phyloP scores from a whole-genome alignment of 1,139 yeast species.

The Debaryomyces nepalensis region DNA sequence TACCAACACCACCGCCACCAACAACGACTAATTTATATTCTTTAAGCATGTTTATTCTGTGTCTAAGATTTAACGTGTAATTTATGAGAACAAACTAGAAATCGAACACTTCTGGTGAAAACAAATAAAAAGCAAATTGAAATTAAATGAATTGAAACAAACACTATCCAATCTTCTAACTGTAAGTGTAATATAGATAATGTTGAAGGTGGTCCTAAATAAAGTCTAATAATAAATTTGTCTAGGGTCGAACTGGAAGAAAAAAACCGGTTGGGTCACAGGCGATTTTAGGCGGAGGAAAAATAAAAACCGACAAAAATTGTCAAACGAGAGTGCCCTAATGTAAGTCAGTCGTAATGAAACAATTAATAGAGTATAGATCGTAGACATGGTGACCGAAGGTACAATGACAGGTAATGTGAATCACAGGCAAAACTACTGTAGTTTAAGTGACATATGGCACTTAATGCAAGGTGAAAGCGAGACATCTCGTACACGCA shows the following conservation, averaged over 20 bases:
- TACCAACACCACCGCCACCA: slow-evolving; percentile 99
- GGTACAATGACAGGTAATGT: too few species aligned
- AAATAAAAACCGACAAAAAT: slow-evolving; percentile 1
- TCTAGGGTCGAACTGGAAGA: slow-evolving; percentile 1
- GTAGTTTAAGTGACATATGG: too few species aligned
- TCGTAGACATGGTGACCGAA: too few species aligned
- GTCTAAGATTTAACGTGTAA: background rate
- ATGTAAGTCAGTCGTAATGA: too few species aligned
- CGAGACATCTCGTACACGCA: too few species aligned
- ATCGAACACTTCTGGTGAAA: slow-evolving; percentile 1
- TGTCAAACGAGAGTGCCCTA: too few species aligned
- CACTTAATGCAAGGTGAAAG: too few species aligned
- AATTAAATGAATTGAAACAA: slow-evolving; percentile 1
- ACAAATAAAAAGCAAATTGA: background rate
- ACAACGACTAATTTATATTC: slow-evolving; percentile 92
- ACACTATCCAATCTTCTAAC: background rate
- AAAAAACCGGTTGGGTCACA: slow-evolving; percentile 4
- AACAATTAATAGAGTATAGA: too few species aligned
- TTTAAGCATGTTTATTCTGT: slow-evolving; percentile 39
- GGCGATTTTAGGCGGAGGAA: background rate
- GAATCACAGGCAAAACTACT: too few species aligned
- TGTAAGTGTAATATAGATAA: slow-evolving; percentile 1
- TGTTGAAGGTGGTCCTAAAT: background rate
- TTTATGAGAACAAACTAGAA: slow-evolving; percentile 3
- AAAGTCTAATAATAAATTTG: background rate